Base-by-base conservation (phyloP, 75 land plant species). In the Selaginella tamariscina region DNA sequence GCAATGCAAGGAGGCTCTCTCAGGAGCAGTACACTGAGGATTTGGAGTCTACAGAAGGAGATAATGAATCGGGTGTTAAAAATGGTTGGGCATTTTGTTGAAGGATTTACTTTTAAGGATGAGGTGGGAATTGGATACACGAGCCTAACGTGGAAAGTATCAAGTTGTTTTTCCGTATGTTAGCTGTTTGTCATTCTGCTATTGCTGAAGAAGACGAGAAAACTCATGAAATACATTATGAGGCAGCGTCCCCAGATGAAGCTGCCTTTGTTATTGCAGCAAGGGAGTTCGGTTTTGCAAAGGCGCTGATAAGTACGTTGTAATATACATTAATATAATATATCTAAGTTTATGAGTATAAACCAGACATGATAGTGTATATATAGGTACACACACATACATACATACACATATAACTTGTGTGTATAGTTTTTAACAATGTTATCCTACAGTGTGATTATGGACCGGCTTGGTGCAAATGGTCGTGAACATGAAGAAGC, bases 251-350 rank as follows among this genome's bases (percentile, higher is more conserved):
- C 28, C 80, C 82, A 24, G 44, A 26, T 60, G 85, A 77, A 27
- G 18, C 64, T 64, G 32, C 71, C 2, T 24, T 20, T 67, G 67
- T 68, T 71, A n/a, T 27, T 21, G 39, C 27, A 54, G 54, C 69
- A 32, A 64, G 24, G 44, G 89, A 81, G 70, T 86, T 86, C 75
- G 89, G 89, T 31, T 86, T 86, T 39, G 11, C 49, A 39, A 39
- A 39, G 49, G 49, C 15, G 49, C 49, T 5, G 49, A 39, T 15
- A 39, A 15, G 49, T 39, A 39, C 49, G 5, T 5, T 39, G 5
- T 39, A n/a, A n/a, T n/a, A n/a, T n/a, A n/a, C n/a, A n/a, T 39
- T 5, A 39, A 15, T 39, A 15, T 39, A 39, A 15, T 15, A 5
- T 39, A 5, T 39, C 49, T 39, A n/a, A n/a, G n/a, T n/a, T n/a